Base-by-base conservation (phyloP, 2,329 filamentous ascomycete genomes). In the Xylariaceae sp. region DNA sequence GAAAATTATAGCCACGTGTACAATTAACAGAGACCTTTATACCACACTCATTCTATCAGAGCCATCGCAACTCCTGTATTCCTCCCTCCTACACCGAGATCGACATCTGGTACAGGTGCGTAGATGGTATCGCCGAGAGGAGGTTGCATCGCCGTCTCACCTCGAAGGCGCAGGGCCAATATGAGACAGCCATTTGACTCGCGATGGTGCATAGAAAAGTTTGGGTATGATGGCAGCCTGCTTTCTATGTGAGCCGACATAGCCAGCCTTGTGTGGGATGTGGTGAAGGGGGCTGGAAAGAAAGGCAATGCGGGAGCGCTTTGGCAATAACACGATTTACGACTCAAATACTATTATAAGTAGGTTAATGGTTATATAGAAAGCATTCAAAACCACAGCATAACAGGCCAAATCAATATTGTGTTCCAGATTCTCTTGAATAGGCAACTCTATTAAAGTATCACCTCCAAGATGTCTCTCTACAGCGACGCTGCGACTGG, bases 401-500 rank as follows among this genome's bases (percentile, higher is more conserved):
- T 7, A 20, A 32, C 14, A 45, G 45, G 9, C n/a, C 45, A 56
- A 45, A 42, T 48, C 43, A 44, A 41, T 12, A 20, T 20, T 4
- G 20, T 12, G 51, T 40, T 19, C 32, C 19, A 9, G 3, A 50
- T 37, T 16, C 14, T 29, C 14, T 37, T 50, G 16, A 18, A 19
- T 3, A 42, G 20, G 19, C n/a, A 32, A 26, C 4, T 26, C 7
- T 23, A 18, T 12, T 18, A n/a, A 12, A 40, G 23, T 19, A 29
- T 9, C n/a, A n/a, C n/a, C 21, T 48, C 49, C 45, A 59, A 43
- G 18, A 61, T 61, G 59, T 51, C 55, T 40, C 42, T 61, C 44
- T 44, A 53, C 40, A 47, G 7, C 37, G 59, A 61, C 5, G 44
- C 47, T 18, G 46, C 49, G 12, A 44, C 21, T 23, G 55, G 55